Evolutionary conservation across 441 rosid species (phyloP).

Genomic region (Arabidopsis hybrid): DNA sequence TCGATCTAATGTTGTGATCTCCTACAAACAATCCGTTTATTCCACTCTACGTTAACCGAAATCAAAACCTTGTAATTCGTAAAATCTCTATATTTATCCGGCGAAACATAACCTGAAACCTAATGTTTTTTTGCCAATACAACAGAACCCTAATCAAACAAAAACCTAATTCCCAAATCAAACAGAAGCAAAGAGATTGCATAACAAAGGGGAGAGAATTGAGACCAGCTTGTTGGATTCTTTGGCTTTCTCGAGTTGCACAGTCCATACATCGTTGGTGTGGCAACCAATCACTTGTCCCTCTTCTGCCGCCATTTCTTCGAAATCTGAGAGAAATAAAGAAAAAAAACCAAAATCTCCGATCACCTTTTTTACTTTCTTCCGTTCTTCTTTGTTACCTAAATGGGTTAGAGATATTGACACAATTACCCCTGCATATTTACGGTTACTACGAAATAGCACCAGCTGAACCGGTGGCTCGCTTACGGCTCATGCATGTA

Average conservation of each 20-base stretch:
- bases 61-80: background rate
- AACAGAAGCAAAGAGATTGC: background rate
- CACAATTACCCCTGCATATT: conserved; percentile 18
- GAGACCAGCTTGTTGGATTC: conserved; percentile 48
- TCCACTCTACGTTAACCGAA: background rate
- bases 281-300: conserved; percentile 50
- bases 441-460: conserved; percentile 12
- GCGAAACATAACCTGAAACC: background rate
- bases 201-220: background rate
- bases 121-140: background rate
- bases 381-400: background rate
- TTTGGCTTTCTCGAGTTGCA: conserved; percentile 40
- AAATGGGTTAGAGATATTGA: background rate
- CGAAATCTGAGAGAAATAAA: background rate
- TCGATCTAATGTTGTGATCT: background rate
- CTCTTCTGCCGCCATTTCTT: conserved; percentile 47
- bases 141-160: background rate
- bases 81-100: background rate
- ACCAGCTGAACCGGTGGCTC: conserved; percentile 34
- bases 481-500: conserved; percentile 15
- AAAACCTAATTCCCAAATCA: conserved; percentile 24
- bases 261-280: conserved; percentile 37
- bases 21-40: conserved; percentile 1
- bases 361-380: background rate
- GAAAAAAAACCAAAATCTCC: background rate